Evolutionary conservation across 208 protist species (phyloP).

Genomic region (Lotmaria passim): DNA sequence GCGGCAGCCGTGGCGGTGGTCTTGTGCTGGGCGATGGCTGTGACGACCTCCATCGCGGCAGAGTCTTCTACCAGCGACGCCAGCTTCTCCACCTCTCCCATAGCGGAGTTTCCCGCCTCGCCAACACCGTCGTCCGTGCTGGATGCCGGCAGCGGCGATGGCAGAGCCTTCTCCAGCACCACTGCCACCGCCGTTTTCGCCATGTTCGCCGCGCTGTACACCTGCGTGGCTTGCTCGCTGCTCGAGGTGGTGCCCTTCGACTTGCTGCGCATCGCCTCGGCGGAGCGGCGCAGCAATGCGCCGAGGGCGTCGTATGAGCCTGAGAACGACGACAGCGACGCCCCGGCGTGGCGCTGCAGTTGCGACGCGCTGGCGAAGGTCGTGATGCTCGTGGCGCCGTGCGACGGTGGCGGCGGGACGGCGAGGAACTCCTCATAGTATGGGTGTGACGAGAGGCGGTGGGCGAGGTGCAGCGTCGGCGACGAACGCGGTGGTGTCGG

Average conservation of each 20-base stretch:
- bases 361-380: constrained; percentile 9
- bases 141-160: neutral
- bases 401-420: neutral
- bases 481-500: constrained; percentile 13
- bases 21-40: neutral
- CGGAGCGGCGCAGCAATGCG: constrained; percentile 16
- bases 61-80: constrained; percentile 12
- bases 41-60: constrained; percentile 12
- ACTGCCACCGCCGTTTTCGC: neutral
- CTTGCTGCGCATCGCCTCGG: constrained; percentile 10
- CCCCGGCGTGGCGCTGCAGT: constrained; percentile 3
- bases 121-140: neutral
- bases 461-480: constrained; percentile 14
- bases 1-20: neutral
- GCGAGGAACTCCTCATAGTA: constrained; percentile 13
- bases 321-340: neutral
- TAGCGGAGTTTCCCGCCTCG: neutral
- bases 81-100: constrained; percentile 12
- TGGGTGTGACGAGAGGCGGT: constrained; percentile 14
- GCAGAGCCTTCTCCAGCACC: neutral
- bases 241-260: neutral
- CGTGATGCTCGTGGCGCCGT: constrained; percentile 1
- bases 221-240: constrained; percentile 6
- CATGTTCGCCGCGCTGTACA: neutral
- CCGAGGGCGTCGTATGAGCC: neutral